phyloP scores from a whole-genome alignment of 176 grass and related monocot species.

The Bothriochloa decipiens region DNA sequence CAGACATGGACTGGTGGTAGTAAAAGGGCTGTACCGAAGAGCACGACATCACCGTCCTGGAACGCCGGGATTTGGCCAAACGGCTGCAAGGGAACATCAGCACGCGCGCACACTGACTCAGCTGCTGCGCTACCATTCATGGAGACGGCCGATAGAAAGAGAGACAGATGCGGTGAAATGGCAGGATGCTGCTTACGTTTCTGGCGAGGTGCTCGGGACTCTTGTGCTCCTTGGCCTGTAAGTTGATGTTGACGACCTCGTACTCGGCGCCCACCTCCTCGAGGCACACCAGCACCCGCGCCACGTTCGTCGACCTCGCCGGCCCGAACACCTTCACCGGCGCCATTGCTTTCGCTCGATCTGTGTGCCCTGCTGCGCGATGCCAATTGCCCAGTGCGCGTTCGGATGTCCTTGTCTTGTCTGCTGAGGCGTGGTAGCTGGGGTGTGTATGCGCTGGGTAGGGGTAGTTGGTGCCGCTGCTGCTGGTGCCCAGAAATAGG shows the following conservation, averaged over 20 bases:
- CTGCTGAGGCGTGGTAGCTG: not conserved
- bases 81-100: conserved; percentile 11
- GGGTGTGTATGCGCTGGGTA: not conserved
- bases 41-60: conserved; percentile 44
- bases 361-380: not conserved
- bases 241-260: conserved; percentile 38
- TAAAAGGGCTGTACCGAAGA: not conserved
- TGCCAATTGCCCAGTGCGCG: not conserved
- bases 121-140: not conserved
- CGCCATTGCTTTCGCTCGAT: not conserved
- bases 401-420: not conserved
- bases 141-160: too few species aligned
- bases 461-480: not conserved
- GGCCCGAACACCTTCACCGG: conserved; percentile 43
- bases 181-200: conserved; percentile 13
- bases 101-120: not conserved
- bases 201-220: conserved; percentile 33
- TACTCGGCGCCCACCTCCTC: conserved; percentile 48
- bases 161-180: too few species aligned
- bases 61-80: conserved; percentile 49
- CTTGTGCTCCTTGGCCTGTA: conserved; percentile 32
- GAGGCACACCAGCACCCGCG: conserved; percentile 38
- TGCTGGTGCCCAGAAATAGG: not conserved
- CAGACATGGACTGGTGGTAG: not conserved
- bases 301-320: conserved; percentile 22